Base-by-base conservation (phyloP, 2,329 filamentous ascomycete genomes). In the Ophiostoma tasmaniense region DNA sequence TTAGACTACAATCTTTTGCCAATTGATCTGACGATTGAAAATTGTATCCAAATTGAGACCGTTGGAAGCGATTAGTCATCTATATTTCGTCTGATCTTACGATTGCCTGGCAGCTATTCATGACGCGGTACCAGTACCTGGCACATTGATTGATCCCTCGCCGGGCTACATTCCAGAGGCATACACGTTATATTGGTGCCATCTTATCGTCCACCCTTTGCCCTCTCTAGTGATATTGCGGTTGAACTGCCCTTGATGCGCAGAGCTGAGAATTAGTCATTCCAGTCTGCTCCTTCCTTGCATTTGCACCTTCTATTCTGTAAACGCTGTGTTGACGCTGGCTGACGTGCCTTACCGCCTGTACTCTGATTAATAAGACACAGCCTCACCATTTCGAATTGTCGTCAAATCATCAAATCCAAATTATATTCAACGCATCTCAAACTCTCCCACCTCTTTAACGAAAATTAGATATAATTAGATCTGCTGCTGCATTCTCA, bases 401-500 rank as follows among this genome's bases (percentile, higher is more conserved):
- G 20, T 25, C n/a, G n/a, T 55, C 50, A 25, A 55, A 59, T 28
- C 55, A 33, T 17, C 13, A 33, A 61, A 30, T 61, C 55, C 11
- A 45, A 45, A 45, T n/a, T 45, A 45, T 45, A 61, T 55, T 22
- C 50, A 55, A 30, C 28, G 25, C 14, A 25, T 25, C 22, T 8
- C 50, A 55, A 3, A 3, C 25, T 11, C 22, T 55, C 50, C 8
- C 50, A 25, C 42, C 17, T n/a, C 33, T 33, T 33, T 33, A 33
- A 33, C 20, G 20, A n/a, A 42, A 52, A 14, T 22, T 6, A 30
- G 55, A 30, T 61, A 61, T 61, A 61, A 61, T 61, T 61, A 61
- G 55, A 61, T 33, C 59, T 42, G 28, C 30, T 35, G 39, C 61
- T 62, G 67, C 45, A 61, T 52, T 66, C 42, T 35, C 50, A 25